phyloP scores from a whole-genome alignment of 1,284 basidiomycete species.

The Fomes fomentarius region DNA sequence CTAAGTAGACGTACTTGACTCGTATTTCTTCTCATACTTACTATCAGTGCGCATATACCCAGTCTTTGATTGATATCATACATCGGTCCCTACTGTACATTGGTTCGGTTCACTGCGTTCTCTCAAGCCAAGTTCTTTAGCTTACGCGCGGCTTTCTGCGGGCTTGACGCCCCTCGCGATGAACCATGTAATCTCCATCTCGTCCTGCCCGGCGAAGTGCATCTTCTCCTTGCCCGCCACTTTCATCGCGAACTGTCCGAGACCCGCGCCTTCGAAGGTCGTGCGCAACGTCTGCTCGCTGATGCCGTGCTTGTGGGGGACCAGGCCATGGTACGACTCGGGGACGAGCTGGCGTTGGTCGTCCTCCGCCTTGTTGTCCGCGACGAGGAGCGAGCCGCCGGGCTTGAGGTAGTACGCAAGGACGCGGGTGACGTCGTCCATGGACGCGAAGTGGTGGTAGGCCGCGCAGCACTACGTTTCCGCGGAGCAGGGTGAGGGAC shows the following conservation, averaged over 20 bases:
- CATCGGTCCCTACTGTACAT: no score
- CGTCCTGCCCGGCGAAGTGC: conserved; percentile 23
- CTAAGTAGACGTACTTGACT: no score
- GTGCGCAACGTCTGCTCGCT: conserved; percentile 45
- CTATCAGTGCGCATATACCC: no score
- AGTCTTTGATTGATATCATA: no score
- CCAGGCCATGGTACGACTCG: conserved; percentile 40
- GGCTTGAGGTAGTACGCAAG: conserved; percentile 63
- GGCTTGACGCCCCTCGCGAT: conserved; percentile 16
- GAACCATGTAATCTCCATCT: conserved; percentile 16
- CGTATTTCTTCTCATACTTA: no score
- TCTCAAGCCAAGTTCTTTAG: no score
- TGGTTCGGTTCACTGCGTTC: no score
- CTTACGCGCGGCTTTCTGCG: no score
- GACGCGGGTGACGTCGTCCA: conserved; percentile 51
- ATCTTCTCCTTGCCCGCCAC: conserved; percentile 37
- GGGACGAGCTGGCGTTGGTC: conserved; percentile 29
- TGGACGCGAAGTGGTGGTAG: conserved; percentile 68
- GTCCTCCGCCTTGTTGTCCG: conserved; percentile 47
- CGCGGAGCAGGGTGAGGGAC: no score
- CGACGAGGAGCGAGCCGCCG: conserved; percentile 60
- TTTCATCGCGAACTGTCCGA: conserved; percentile 45
- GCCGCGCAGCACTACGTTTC: conserved; percentile 73
- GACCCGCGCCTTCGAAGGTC: conserved; percentile 51
- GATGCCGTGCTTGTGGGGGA: conserved; percentile 58